Evolutionary conservation across 164 flowering plant genomes (phyloP).

Genomic region (Nelumbo lutea): DNA sequence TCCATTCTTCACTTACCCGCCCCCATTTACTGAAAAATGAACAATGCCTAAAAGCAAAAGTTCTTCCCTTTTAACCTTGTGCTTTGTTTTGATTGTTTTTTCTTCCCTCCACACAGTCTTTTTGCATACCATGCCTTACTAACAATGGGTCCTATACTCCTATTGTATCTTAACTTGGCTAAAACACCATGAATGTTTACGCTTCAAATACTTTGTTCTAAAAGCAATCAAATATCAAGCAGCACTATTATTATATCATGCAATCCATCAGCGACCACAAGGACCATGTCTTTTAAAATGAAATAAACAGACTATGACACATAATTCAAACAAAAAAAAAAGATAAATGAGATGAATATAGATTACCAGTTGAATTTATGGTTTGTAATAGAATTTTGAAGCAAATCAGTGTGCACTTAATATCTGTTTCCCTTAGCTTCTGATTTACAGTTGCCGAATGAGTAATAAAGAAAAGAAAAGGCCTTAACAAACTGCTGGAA

Average conservation of each 20-base stretch:
- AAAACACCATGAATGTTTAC: too few relatives aligned
- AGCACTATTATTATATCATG: background rate
- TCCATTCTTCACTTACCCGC: too few relatives aligned
- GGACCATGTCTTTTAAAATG: background rate
- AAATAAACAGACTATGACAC: background rate
- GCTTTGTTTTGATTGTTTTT: too few relatives aligned
- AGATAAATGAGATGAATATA: background rate
- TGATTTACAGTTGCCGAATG: constrained; percentile 30
- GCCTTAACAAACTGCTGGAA: constrained; percentile 56
- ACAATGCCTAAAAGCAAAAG: too few relatives aligned
- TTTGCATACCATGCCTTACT: too few relatives aligned
- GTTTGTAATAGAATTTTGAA: constrained; percentile 63
- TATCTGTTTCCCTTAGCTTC: constrained; percentile 29
- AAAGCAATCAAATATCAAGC: background rate
- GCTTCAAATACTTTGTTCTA: too few relatives aligned
- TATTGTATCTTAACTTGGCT: too few relatives aligned
- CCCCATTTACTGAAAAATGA: too few relatives aligned
- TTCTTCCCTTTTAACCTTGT: too few relatives aligned
- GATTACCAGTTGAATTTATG: constrained; percentile 64
- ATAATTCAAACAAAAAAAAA: background rate
- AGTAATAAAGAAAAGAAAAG: constrained; percentile 71
- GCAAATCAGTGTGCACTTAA: constrained; percentile 52
- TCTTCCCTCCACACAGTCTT: too few relatives aligned
- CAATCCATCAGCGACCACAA: background rate
- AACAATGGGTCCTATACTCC: too few relatives aligned